Evolutionary conservation across 1,284 basidiomycete genomes (phyloP), one percentile per base, ranked within the genome.

Genomic region (Laetiporus sulphureus): DNA sequence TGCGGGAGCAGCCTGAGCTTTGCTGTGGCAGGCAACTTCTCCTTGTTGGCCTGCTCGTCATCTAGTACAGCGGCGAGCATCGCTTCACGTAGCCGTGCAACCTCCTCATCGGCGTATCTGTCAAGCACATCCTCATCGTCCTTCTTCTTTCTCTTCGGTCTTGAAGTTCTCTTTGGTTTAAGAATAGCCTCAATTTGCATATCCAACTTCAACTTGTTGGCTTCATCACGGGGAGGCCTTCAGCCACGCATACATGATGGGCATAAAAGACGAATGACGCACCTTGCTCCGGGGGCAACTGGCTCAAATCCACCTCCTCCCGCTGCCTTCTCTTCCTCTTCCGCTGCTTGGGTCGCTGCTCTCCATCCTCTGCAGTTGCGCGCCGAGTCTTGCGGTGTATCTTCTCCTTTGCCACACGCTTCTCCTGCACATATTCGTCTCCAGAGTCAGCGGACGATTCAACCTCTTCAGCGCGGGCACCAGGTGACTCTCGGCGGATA

Each of bases 11-110:
- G 72, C 43, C 75, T 79, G 23, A 98, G 75, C 66, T 99, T 99
- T 40, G 81, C 72, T 8, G 82, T 80, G 7, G 92, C 95, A 0
- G 93, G 93, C n/a, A 81, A 63, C 56, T 89, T 91, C 33, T 85
- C 78, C 36, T 73, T 65, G 62, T 96, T 95, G 4, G 90, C 78
- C 39, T 82, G 76, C 34, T 83, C 76, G 58, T 99, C 96, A 46
- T 85, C 81, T 15, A 88, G 83, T 0, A 89, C 93, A 2, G 95
- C 96, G 6, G 69, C 66, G 34, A 89, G 72, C 96, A 99, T 99
- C 25, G 80, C 70, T 45, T 90, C 83, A 15, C 90, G 75, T 18
- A 99, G 70, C 5, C 84, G 71, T 0, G 85, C 83, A 19, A 98
- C 91, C 54, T 95, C 84, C 49, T 94, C 91, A 59, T 99, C 95